Conservation (phyloP, 1,284 basidiomycete species). For the Pholiota adiposa region DNA sequence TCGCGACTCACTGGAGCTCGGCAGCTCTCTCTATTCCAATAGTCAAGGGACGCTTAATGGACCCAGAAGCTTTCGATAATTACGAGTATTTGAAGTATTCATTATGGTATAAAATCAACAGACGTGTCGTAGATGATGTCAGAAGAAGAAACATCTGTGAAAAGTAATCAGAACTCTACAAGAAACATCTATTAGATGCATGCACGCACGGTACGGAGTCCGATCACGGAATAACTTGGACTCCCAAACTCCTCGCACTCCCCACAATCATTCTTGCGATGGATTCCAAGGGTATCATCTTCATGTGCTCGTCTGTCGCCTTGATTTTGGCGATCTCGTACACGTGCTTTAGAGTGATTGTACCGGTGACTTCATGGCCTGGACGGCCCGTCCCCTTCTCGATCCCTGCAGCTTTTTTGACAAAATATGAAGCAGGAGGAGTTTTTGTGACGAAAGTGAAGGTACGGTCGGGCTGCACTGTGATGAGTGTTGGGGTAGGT, state of each 20-base stretch:
- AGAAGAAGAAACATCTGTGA: constrained; percentile 16
- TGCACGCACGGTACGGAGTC: constrained; percentile 16
- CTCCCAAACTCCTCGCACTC: constrained; percentile 83
- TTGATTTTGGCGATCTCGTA: constrained; percentile 99
- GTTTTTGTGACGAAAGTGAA: constrained; percentile 94
- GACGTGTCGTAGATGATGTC: constrained; percentile 8
- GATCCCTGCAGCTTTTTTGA: constrained; percentile 91
- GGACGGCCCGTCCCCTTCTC: constrained; percentile 88
- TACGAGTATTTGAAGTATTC: constrained; percentile 13
- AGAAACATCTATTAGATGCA: constrained; percentile 3
- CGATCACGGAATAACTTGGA: constrained; percentile 84
- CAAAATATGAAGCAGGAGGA: constrained; percentile 89
- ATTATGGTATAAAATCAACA: constrained; percentile 26
- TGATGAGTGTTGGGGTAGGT: constrained; percentile 90
- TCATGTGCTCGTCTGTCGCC: constrained; percentile 86
- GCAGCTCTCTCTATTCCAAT: constrained; percentile 8
- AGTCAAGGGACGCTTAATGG: not conserved
- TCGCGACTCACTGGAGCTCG: constrained; percentile 10
- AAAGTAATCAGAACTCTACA: constrained; percentile 12
- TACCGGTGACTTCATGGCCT: constrained; percentile 78
- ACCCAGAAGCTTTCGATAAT: not conserved
- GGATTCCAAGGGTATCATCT: constrained; percentile 81
- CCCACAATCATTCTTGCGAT: constrained; percentile 89
- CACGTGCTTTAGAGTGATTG: constrained; percentile 93
- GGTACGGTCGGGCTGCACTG: constrained; percentile 92